A percentile compares a stretch with the other conserved stretches of the same genome.
Conservation (phyloP, 345 rosid genomes). For the Boechera retrofracta region DNA sequence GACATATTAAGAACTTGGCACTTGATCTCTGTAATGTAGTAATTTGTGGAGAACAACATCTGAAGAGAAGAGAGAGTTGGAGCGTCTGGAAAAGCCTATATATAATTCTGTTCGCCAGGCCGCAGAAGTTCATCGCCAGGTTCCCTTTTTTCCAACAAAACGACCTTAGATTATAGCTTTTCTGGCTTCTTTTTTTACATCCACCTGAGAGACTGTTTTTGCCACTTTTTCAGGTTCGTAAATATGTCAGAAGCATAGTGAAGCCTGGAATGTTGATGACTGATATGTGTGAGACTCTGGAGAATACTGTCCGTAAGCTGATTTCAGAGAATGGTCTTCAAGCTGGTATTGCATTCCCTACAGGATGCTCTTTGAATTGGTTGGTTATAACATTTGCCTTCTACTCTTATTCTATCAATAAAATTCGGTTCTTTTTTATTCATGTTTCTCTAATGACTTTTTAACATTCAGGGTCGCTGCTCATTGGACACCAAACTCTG, state of each 20-base stretch:
- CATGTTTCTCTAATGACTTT: constrained; percentile 32
- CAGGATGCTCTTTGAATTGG: constrained; percentile 98
- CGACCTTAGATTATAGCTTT: not conserved
- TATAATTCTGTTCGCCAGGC: constrained; percentile 94
- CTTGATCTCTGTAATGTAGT: constrained; percentile 49
- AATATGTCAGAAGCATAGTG: constrained; percentile 76
- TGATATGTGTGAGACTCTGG: constrained; percentile 90
- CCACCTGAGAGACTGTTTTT: constrained; percentile 7
- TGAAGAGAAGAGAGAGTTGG: constrained; percentile 94
- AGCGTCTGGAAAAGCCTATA: constrained; percentile 82
- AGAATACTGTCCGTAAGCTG: constrained; percentile 85
- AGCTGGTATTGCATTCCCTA: constrained; percentile 99
- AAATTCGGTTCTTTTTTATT: constrained; percentile 14
- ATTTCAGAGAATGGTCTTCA: constrained; percentile 90
- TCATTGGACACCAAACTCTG: constrained; percentile 97
- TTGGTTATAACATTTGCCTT: constrained; percentile 38
- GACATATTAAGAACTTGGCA: not conserved
- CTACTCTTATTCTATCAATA: not conserved
- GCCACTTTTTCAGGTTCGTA: constrained; percentile 61
- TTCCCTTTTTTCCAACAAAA: constrained; percentile 21
- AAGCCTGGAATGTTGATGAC: constrained; percentile 96
- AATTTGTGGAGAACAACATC: constrained; percentile 95
- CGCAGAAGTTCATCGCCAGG: constrained; percentile 99
- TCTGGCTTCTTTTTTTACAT: not conserved
- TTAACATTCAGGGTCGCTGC: constrained; percentile 82